A percentile compares a stretch with the other conserved stretches of the same genome.
Evolutionary conservation across 2,329 filamentous ascomycete species (phyloP).

Genomic region (Fusarium compactum): DNA sequence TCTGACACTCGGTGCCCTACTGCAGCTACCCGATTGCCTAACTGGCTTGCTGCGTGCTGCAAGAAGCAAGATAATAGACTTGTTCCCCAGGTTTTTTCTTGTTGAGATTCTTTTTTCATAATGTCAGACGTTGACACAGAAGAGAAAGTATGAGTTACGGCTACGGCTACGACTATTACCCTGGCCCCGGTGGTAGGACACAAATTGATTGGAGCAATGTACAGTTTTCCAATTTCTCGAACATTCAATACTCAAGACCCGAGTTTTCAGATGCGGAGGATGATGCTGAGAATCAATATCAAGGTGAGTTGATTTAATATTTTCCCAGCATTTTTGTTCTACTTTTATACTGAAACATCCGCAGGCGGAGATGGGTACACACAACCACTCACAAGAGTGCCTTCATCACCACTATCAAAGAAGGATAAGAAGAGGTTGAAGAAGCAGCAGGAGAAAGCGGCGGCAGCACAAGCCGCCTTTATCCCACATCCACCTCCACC

Average conservation of each 20-base stretch:
- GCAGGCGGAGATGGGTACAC: slow-evolving; percentile 28
- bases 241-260: slow-evolving; percentile 56
- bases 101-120: slow-evolving; percentile 37
- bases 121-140: slow-evolving; percentile 48
- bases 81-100: slow-evolving; percentile 46
- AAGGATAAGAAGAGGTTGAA: slow-evolving; percentile 41
- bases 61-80: slow-evolving; percentile 52
- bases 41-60: slow-evolving; percentile 46
- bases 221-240: slow-evolving; percentile 58
- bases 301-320: slow-evolving; percentile 32
- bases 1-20: slow-evolving; percentile 47
- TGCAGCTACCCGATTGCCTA: slow-evolving; percentile 53
- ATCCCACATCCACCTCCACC: slow-evolving; percentile 15
- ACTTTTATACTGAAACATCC: slow-evolving; percentile 1
- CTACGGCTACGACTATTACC: slow-evolving; percentile 51
- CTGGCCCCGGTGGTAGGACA: slow-evolving; percentile 53
- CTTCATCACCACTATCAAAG: slow-evolving; percentile 25
- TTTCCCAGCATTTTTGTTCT: neutral
- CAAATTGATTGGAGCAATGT: slow-evolving; percentile 55
- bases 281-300: slow-evolving; percentile 34
- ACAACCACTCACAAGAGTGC: slow-evolving; percentile 28
- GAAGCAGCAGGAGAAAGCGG: slow-evolving; percentile 29
- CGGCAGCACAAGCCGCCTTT: slow-evolving; percentile 15
- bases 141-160: slow-evolving; percentile 58
- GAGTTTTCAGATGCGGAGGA: slow-evolving; percentile 58